phyloP scores from a whole-genome alignment of 495 filamentous ascomycete species.

The Trichoderma gamsii region DNA sequence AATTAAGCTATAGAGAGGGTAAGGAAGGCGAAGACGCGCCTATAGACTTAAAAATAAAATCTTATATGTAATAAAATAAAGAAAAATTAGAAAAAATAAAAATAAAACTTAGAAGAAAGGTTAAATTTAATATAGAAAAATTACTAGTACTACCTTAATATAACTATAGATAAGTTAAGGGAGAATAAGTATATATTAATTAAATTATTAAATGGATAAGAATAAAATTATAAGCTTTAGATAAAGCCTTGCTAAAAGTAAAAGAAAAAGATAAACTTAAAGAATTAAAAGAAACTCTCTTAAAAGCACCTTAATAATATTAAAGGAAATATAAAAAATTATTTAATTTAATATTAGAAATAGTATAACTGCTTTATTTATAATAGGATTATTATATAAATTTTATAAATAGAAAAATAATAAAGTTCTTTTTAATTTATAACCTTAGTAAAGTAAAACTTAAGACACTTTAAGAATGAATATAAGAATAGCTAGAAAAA shows the following conservation, averaged over 20 bases:
- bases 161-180: neutral
- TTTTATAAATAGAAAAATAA: neutral
- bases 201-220: neutral
- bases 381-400: neutral
- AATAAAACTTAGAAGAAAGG: neutral
- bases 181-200: neutral
- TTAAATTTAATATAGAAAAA: neutral
- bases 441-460: neutral
- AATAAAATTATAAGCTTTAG: neutral
- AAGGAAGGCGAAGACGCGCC: neutral
- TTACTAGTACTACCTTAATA: neutral
- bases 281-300: neutral
- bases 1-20: neutral
- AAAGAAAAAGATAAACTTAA: neutral
- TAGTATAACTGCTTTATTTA: neutral
- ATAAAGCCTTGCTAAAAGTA: neutral
- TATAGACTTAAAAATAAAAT: neutral
- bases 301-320: neutral
- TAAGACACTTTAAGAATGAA: neutral
- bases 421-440: neutral
- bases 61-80: neutral
- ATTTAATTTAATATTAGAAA: neutral
- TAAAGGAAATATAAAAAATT: neutral
- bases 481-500: neutral
- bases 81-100: neutral